phyloP scores from a whole-genome alignment of 306 rosid species.

The Vachellia collinsii region DNA sequence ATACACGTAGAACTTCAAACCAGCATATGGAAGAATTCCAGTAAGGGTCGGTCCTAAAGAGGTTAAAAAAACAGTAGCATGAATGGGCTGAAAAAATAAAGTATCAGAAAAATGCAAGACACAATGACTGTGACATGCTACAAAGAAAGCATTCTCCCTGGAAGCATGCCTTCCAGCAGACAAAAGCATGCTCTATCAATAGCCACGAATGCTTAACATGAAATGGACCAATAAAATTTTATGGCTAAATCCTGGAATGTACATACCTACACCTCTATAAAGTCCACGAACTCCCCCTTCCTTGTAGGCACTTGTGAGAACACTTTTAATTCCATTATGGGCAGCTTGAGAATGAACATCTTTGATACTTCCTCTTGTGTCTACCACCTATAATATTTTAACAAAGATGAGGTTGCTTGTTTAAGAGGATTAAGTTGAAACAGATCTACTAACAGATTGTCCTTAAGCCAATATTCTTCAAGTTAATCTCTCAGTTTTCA shows the following conservation, averaged over 20 bases:
- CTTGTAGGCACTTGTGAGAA: slow-evolving; percentile 70
- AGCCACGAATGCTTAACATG: slow-evolving; percentile 23
- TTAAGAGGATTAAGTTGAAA: slow-evolving; percentile 23
- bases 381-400: slow-evolving; percentile 57
- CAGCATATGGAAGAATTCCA: slow-evolving; percentile 96
- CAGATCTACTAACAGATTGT: slow-evolving; percentile 26
- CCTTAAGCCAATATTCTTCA: slow-evolving; percentile 15
- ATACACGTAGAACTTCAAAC: slow-evolving; percentile 86
- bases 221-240: not conserved
- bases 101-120: slow-evolving; percentile 23
- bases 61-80: slow-evolving; percentile 6
- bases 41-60: slow-evolving; percentile 81
- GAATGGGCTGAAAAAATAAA: slow-evolving; percentile 22
- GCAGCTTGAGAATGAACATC: slow-evolving; percentile 51
- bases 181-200: not conserved
- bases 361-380: slow-evolving; percentile 49
- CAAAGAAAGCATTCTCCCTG: slow-evolving; percentile 9
- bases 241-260: slow-evolving; percentile 23
- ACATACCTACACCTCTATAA: slow-evolving; percentile 87
- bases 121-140: slow-evolving; percentile 12
- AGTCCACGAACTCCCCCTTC: slow-evolving; percentile 87
- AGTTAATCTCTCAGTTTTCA: slow-evolving; percentile 18
- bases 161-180: slow-evolving; percentile 20
- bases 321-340: slow-evolving; percentile 69
- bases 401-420: slow-evolving; percentile 7